Conservation (phyloP, 192 early-diverging fungal species). For the Phycomyces blakesleeanus region DNA sequence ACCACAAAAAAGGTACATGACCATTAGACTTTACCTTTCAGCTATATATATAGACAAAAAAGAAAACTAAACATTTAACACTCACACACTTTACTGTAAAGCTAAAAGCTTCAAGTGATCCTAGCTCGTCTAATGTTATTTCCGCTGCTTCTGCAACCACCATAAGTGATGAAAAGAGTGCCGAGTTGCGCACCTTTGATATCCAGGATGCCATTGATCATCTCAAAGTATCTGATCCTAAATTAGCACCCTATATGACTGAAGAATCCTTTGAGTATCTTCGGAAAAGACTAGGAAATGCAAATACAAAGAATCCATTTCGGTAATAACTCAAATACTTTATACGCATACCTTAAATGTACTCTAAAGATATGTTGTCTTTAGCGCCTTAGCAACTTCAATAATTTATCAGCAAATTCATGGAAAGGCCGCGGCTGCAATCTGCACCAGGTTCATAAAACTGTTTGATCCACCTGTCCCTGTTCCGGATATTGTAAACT, state of each 20-base stretch:
- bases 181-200: no score
- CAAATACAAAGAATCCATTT: slow-evolving; percentile 27
- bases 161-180: no score
- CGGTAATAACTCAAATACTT: slow-evolving; percentile 11
- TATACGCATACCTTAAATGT: no score
- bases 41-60: no score
- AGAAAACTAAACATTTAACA: no score
- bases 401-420: slow-evolving; percentile 73
- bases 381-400: slow-evolving; percentile 18
- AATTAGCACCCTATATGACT: slow-evolving; percentile 41
- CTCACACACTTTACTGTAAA: no score
- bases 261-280: slow-evolving; percentile 26
- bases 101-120: no score
- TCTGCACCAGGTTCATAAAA: slow-evolving; percentile 50
- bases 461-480: slow-evolving; percentile 43
- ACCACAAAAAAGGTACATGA: no score
- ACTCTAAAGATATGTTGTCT: no score
- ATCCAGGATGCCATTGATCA: slow-evolving; percentile 32
- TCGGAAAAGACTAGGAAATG: slow-evolving; percentile 34
- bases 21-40: no score
- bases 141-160: no score
- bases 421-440: slow-evolving; percentile 64
- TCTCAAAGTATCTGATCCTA: slow-evolving; percentile 42
- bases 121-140: no score
- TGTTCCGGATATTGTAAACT: slow-evolving; percentile 9